Base-by-base conservation (phyloP, 2,329 filamentous ascomycete species). In the Talaromyces rugulosus region DNA sequence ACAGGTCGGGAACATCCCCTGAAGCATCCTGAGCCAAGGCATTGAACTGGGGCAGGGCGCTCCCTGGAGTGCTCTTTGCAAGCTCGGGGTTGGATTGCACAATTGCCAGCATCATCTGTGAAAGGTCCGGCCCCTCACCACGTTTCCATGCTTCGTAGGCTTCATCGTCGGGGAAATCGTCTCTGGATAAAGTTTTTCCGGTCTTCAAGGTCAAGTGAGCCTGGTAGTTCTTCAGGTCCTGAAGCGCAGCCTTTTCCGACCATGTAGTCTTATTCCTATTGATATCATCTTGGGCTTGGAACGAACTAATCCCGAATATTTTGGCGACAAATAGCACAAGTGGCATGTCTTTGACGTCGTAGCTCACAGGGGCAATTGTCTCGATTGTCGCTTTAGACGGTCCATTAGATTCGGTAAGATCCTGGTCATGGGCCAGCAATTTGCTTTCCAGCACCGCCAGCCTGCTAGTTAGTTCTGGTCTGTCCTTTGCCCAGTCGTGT, bases 301-400 rank as follows among this genome's bases (percentile, higher is more conserved):
- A 87, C 66, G 89, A 87, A 51, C 87, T 87, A 63, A 94, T 83
- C 52, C 89, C 90, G 76, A 98, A 99, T 65, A 97, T 90, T 69
- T 85, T 88, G 57, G 89, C 90, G 30, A 99, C 93, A 40, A 89
- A 85, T 73, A 95, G 89, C 31, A 96, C 95, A 77, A 97, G 85
- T 42, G 89, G 89, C 95, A 99, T 99, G 73, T 99, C 95, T 77
- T 95, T 96, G 72, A 98, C 89, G 75, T 97, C 91, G 75, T 96
- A 91, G 71, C 87, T 95, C 62, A 96, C 80, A 11, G 94, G 92
- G 2, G 92, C 86, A 61, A 90, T 83, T 27, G 94, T 90, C 74
- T 97, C 94, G 65, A 95, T 83, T 8, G 89, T 90, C 55, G 85
- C 18, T 85, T 40, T 67, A 33, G 87, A 77, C 27, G 87, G 77